A percentile compares a stretch with the other conserved stretches of the same genome.
These are phyloP conservation scores for Podila minutissima DNA, from an alignment of 192 early-diverging fungal genomes.

Conservation along the genomic window DNA sequence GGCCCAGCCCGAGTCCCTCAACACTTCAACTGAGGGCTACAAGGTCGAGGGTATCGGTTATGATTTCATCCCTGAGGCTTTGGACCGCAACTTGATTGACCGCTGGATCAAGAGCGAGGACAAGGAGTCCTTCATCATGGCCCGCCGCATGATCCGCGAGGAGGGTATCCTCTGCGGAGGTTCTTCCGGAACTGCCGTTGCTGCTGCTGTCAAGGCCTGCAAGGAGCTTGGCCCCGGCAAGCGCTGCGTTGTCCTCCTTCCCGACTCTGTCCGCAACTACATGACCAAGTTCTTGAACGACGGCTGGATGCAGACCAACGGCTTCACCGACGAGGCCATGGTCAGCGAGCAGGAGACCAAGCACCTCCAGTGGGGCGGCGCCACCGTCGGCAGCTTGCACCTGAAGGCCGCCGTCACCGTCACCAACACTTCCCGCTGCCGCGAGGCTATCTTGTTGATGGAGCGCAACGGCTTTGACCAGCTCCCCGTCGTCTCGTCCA, in stretches of 20 bases:
- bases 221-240: constrained; percentile 87
- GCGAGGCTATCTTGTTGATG: constrained; percentile 91
- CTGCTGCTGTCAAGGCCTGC: constrained; percentile 84
- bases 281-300: constrained; percentile 99
- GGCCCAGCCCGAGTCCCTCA: constrained; percentile 76
- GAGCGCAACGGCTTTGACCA: constrained; percentile 93
- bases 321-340: constrained; percentile 86
- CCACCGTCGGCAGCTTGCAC: constrained; percentile 82
- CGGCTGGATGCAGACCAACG: constrained; percentile 93
- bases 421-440: constrained; percentile 74
- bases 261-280: constrained; percentile 99
- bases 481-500: constrained; percentile 83
- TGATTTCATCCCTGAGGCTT: constrained; percentile 96
- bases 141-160: constrained; percentile 94
- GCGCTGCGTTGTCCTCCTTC: constrained; percentile 93
- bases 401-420: constrained; percentile 90
- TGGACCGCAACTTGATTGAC: constrained; percentile 88
- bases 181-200: constrained; percentile 94
- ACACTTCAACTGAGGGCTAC: constrained; percentile 63
- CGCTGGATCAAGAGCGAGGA: constrained; percentile 98
- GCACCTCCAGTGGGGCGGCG: constrained; percentile 81
- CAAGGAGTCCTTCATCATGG: constrained; percentile 95
- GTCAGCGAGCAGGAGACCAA: constrained; percentile 70
- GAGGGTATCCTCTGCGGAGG: constrained; percentile 98
- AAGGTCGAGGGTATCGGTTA: constrained; percentile 99